Evolutionary conservation across 129 eudicot species (phyloP), one percentile per base, ranked within the genome.

Genomic region (Gnaphalium uliginosum): DNA sequence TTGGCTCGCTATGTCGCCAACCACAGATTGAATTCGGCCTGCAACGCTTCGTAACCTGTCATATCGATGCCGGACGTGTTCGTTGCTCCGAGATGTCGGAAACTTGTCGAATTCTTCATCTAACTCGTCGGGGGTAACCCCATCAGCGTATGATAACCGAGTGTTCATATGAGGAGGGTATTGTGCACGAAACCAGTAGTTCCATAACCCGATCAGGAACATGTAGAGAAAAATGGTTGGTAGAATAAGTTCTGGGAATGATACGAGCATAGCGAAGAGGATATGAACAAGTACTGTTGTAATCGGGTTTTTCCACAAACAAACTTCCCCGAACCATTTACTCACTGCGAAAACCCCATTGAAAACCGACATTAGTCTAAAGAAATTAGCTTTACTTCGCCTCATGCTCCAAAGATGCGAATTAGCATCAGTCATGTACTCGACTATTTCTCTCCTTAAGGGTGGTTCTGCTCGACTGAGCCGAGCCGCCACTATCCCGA

Each of bases 321-420:
- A 87, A 58, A 92, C 90, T 56, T 87, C 96, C 13, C 84, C 86
- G 35, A 92, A 89, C 97, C 97, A 92, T 76, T 85, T 89, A 11
- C 81, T 81, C 8, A 78, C 89, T 1, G 96, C 84, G 10, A 87
- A 46, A 43, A 83, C 69, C 11, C 96, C 92, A 30, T 71, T 83
- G 56, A 92, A 86, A 50, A 92, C 90, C 19, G 96, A 75, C 85
- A 89, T 77, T 30, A 92, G 72, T 24, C 98, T 69, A 73, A 81
- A 89, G 69, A 89, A 92, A 80, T 89, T 92, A 5, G 96, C 96
- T 81, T 90, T 93, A 81, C 98, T 93, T 37, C 92, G 77, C 81
- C 98, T 88, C 96, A 93, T 93, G 79, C 98, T 93, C 98, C 98
- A 93, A 22, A 93, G 80, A 76, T 93, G 96, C 9, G 98, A 84